These are phyloP conservation scores for Pichia sp. DNA, from an alignment of 1,139 yeast species.

Conservation along the genomic window DNA sequence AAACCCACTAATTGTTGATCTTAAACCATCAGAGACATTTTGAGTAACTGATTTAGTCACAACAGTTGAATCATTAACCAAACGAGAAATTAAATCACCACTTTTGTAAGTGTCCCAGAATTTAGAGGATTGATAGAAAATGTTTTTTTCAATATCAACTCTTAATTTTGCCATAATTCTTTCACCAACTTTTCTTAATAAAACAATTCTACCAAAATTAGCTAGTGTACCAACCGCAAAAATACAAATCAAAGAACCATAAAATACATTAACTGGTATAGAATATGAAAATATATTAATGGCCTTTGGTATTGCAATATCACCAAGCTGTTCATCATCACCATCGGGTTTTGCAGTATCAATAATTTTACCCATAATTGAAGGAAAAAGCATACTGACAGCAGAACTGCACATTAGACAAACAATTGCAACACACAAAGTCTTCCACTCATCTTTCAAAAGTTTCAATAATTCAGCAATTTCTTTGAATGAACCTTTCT, in stretches of 20 bases:
- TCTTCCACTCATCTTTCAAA: conserved; percentile 27
- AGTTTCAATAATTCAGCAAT: conserved; percentile 26
- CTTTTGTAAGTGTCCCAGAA: conserved; percentile 54
- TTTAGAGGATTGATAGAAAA: conserved; percentile 47
- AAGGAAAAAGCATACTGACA: conserved; percentile 42
- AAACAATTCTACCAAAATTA: conserved; percentile 46
- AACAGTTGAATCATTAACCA: conserved; percentile 50
- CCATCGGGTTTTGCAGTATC: conserved; percentile 41
- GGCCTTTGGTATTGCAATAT: conserved; percentile 12
- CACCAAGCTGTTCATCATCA: conserved; percentile 8
- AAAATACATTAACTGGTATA: conserved; percentile 25
- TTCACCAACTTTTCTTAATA: conserved; percentile 47
- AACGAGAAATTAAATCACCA: conserved; percentile 52
- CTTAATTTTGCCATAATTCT: conserved; percentile 47
- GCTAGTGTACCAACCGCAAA: conserved; percentile 45
- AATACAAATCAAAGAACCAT: conserved; percentile 29
- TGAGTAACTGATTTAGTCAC: conserved; percentile 49
- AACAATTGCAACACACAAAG: conserved; percentile 26
- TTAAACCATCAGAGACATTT: conserved; percentile 50
- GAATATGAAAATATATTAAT: conserved; percentile 22
- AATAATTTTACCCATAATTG: conserved; percentile 38
- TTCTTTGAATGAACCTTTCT: conserved; percentile 25
- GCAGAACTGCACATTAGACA: conserved; percentile 28
- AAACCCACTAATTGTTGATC: conserved; percentile 46
- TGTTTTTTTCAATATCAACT: conserved; percentile 43